Evolutionary conservation across 345 rosid genomes (phyloP), one percentile per base, ranked within the genome.

Genomic region (Citrus mangshanensis): DNA sequence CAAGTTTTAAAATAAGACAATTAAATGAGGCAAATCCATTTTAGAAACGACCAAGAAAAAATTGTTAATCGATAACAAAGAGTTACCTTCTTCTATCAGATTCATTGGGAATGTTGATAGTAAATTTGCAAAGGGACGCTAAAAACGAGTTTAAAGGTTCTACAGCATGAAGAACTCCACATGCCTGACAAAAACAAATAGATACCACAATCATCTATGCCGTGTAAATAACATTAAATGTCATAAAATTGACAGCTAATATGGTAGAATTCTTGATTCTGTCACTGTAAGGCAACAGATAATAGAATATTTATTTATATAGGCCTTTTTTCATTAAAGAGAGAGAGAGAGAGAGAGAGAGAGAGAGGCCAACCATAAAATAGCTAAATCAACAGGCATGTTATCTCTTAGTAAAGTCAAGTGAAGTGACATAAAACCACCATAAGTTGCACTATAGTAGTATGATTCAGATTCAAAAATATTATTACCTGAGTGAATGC

Each of bases 71-170:
- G 58, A 76, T 63, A 55, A 34, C 24, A 5, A 54, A 46, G 73
- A 71, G 78, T 13, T 83, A 95, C 98, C 98, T 93, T 89, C 73
- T 91, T 76, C 82, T 93, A 79, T 94, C 98, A 30, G 83, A 86
- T 77, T 94, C 98, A 78, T 69, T 87, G 42, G 99, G 98, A 81
- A 93, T 86, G 86, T 86, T 89, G 80, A 92, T 96, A 0, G 98
- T 93, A 88, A 91, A 91, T 86, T 94, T 96, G 90, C 98, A 96
- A 68, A 93, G 94, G 1, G 99, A 96, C 64, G 99, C 98, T 80
- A 94, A 93, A 85, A 91, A 96, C 42, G 99, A 89, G 85, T 96
- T 96, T 79, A 96, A 88, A 72, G 99, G 99, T 83, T 96, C 98
- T 73, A 94, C 86, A 76, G 97, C 97, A 88, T 85, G 97, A 83